phyloP scores from a whole-genome alignment of 2,329 filamentous ascomycete species.

The Knoxdaviesia capensis region DNA sequence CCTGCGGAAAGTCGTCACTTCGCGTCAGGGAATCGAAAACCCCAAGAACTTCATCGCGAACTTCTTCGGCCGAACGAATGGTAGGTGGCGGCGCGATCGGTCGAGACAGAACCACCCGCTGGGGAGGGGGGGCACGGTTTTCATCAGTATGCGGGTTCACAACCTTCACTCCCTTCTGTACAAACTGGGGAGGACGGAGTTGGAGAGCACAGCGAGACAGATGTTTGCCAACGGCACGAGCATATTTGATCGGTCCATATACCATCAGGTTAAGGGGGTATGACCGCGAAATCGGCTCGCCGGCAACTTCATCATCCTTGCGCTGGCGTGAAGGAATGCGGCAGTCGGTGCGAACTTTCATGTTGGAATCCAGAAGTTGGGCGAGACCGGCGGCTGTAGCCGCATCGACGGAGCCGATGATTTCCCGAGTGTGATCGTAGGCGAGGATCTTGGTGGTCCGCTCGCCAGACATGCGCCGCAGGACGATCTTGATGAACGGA shows the following conservation, averaged over 20 bases:
- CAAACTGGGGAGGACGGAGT: constrained; percentile 43
- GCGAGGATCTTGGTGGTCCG: constrained; percentile 44
- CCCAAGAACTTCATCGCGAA: constrained; percentile 62
- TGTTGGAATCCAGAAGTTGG: constrained; percentile 49
- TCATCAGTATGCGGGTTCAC: constrained; percentile 54
- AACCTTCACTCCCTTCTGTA: constrained; percentile 48
- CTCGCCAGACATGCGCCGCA: constrained; percentile 38
- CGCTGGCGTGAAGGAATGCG: constrained; percentile 49
- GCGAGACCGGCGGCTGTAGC: constrained; percentile 46
- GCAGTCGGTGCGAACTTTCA: constrained; percentile 49
- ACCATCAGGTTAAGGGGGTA: constrained; percentile 54
- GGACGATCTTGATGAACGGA: constrained; percentile 54
- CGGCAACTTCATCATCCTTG: constrained; percentile 40
- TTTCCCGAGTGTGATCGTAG: constrained; percentile 46
- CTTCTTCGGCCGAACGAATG: constrained; percentile 60
- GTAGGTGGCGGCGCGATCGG: constrained; percentile 8
- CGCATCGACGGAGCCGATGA: constrained; percentile 59
- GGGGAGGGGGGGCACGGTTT: constrained; percentile 10
- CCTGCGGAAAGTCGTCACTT: constrained; percentile 53
- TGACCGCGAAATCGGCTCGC: constrained; percentile 36
- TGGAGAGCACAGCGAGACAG: constrained; percentile 44
- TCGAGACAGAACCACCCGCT: background rate
- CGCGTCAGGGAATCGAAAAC: constrained; percentile 75
- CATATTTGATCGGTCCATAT: constrained; percentile 54
- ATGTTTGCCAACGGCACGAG: constrained; percentile 43